A percentile compares a stretch with the other conserved stretches of the same genome.
Conservation (phyloP, 306 rosid genomes). For the Astragalus glycyphyllos region DNA sequence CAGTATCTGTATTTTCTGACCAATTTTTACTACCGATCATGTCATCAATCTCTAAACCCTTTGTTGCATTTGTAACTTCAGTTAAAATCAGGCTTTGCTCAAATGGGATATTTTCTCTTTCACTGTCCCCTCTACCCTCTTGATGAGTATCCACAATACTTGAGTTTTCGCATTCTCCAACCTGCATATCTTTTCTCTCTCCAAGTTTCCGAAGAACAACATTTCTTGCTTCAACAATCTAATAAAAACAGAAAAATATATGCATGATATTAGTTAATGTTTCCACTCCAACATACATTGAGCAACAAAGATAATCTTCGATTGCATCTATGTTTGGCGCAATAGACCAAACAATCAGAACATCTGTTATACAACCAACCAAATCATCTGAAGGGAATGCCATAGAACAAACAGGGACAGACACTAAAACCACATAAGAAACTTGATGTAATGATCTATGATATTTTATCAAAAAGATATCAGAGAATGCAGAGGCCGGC, state of each 20-base stretch:
- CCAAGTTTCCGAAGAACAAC: conserved; percentile 61
- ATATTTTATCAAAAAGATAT: conserved; percentile 31
- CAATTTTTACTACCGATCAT: conserved; percentile 50
- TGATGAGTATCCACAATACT: conserved; percentile 39
- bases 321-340: conserved; percentile 14
- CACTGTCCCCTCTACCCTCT: conserved; percentile 45
- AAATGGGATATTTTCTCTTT: conserved; percentile 41
- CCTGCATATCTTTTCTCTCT: conserved; percentile 51
- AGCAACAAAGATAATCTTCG: conserved; percentile 22
- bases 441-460: conserved; percentile 15
- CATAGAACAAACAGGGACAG: conserved; percentile 8
- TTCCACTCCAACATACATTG: conserved; percentile 15
- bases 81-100: conserved; percentile 43
- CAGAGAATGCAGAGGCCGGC: conserved; percentile 26
- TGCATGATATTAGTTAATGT: conserved; percentile 21
- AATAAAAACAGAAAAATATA: conserved; percentile 31
- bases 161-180: conserved; percentile 44
- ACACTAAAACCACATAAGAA: conserved; percentile 31
- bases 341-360: conserved; percentile 30
- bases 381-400: not conserved
- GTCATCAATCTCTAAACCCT: conserved; percentile 57
- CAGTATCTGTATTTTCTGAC: conserved; percentile 55
- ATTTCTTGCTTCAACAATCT: conserved; percentile 84
- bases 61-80: conserved; percentile 44
- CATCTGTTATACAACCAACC: conserved; percentile 2